phyloP scores from a whole-genome alignment of 352 stramenopile genomes.

The Thraustochytrium sp. region DNA sequence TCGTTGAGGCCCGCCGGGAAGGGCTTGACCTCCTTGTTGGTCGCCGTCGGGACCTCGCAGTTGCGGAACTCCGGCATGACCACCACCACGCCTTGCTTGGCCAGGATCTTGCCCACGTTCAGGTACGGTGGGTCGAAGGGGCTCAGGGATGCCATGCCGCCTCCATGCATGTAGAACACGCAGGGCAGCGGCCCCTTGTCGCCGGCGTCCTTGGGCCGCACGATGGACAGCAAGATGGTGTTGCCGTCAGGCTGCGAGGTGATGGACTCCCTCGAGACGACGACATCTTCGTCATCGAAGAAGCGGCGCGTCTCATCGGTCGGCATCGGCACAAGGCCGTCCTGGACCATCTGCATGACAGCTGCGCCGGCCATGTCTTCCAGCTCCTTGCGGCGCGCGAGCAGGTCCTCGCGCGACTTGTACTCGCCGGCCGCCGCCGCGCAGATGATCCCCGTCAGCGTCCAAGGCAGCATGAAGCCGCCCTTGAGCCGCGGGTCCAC shows the following conservation, averaged over 20 bases:
- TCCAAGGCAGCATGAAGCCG: background rate
- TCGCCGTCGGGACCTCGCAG: background rate
- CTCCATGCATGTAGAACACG: conserved; percentile 15
- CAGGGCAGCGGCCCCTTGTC: background rate
- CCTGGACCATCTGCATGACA: too few relatives aligned
- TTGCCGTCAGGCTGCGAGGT: background rate
- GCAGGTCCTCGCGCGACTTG: background rate
- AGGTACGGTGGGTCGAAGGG: background rate
- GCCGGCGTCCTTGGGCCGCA: background rate
- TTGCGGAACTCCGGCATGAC: background rate
- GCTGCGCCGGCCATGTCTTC: too few relatives aligned
- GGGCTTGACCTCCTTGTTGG: background rate
- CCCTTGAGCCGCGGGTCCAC: background rate
- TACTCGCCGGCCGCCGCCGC: background rate
- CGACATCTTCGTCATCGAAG: background rate
- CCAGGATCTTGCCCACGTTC: background rate
- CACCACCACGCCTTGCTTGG: background rate
- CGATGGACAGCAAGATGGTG: background rate
- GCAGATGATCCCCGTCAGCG: background rate
- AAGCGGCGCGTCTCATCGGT: background rate
- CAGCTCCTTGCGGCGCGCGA: background rate
- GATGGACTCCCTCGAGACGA: background rate
- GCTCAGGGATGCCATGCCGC: background rate
- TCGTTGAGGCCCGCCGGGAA: conserved; percentile 27
- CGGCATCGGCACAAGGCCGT: background rate